Base-by-base conservation (phyloP, 345 rosid genomes). In the Salix viminalis region DNA sequence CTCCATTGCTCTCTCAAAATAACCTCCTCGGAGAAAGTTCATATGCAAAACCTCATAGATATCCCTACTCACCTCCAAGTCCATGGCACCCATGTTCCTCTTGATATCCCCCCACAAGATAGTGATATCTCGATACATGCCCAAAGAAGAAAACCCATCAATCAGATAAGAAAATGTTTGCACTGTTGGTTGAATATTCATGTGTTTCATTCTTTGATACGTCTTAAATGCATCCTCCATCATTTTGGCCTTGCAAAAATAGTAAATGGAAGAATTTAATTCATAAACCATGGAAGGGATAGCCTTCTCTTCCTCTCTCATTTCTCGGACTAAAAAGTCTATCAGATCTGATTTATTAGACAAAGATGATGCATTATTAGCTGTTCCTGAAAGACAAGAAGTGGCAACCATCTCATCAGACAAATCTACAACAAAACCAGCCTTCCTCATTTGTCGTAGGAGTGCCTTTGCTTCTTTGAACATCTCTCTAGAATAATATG, bases 1-100 rank as follows among this genome's bases (percentile, higher is more conserved):
- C 84, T 93, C 97, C 89, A 89, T 86, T 73, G 90, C 94, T 77
- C 99, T 90, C 84, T 91, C 99, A 76, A 95, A 95, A 85, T 90
- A 93, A 74, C 97, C 97, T 69, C 94, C 97, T 79, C 85, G 88
- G 74, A 95, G 84, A 79, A 95, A 89, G 80, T 82, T 88, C 79
- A 93, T 73, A 7, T 91, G 83, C 77, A 95, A 79, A 76, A 84
- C 69, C 88, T 93, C 97, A 6, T 82, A 89, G 28, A 91, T 71
- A 87, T 95, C 99, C 84, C 86, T 80, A 73, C 86, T 84, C 67
- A 86, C 78, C 14, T 28, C 54, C 36, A 94, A 82, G 73, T 67
- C 77, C 56, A 70, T 76, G 82, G 37, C 76, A 23, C 79, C 73
- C 67, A 87, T 71, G 77, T 83, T 81, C 87, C 90, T 85, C 84